Evolutionary conservation across 768 basidiomycete species (phyloP).

Genomic region (Mycena vulgaris): DNA sequence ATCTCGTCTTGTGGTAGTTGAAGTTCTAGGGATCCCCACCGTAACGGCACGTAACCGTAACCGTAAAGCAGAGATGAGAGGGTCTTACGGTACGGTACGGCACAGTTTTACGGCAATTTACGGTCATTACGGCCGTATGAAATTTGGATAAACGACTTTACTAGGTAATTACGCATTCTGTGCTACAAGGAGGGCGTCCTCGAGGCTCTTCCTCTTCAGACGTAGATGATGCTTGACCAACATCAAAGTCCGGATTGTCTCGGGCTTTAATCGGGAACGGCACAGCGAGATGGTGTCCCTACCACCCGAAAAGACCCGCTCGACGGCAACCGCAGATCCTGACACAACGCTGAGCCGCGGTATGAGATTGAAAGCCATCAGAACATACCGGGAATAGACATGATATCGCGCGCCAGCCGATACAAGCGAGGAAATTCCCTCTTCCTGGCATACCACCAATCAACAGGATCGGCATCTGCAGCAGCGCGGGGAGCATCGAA

Average conservation of each 20-base stretch:
- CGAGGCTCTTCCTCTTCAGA: not conserved
- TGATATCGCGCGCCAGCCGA: constrained; percentile 27
- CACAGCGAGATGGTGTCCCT: constrained; percentile 6
- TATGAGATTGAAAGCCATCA: not conserved
- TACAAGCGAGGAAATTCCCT: constrained; percentile 14
- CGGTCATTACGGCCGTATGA: constrained; percentile 3
- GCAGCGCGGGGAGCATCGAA: not conserved
- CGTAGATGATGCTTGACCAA: constrained; percentile 5
- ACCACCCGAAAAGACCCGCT: not conserved
- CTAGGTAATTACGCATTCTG: too few relatives aligned
- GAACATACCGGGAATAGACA: not conserved
- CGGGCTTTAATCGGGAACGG: not conserved
- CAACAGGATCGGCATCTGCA: not conserved
- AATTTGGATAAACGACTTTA: not conserved
- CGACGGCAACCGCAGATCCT: constrained; percentile 4
- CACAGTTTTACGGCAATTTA: too few relatives aligned
- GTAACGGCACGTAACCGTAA: not conserved
- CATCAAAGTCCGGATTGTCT: constrained; percentile 14
- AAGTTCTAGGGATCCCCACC: not conserved
- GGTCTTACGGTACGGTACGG: too few relatives aligned
- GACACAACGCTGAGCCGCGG: too few relatives aligned
- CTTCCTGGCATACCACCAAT: constrained; percentile 12
- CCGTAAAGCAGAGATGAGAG: not conserved
- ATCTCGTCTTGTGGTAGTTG: too few relatives aligned
- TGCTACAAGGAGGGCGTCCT: not conserved